Base-by-base conservation (phyloP, 805 yeast genomes). In the Scheffersomyces spartinae region DNA sequence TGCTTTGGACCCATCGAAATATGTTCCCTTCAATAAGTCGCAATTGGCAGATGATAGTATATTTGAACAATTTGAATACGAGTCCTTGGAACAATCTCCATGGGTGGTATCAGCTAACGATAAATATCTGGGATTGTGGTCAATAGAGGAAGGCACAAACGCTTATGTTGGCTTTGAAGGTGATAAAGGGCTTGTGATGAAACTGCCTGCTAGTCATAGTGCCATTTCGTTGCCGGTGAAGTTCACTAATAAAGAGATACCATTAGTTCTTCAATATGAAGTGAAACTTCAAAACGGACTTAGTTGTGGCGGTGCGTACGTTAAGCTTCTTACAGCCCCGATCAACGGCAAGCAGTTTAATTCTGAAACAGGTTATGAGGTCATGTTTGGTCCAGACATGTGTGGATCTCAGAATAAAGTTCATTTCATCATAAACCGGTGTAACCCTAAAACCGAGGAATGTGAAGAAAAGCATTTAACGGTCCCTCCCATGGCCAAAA, bases 361-460 rank as follows among this genome's bases (percentile, higher is more conserved):
- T 36, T 67, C 70, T 32, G 72, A 63, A 15, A 66, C 93, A 3
- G 81, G 85, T 2, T 83, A 78, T 54, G 84, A 79, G 49, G 55
- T 86, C 35, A 79, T 86, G 88, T 86, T 86, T 57, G 96, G 96
- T 12, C 96, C 96, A 22, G 96, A 86, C 52, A 72, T 68, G 47
- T 86, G 96, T 55, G 94, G 94, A 3, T 45, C 72, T 27, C 67
- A 77, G 23, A 81, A 84, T 55, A 79, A 74, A 50, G 75, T 86
- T 17, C 94, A 81, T 43, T 71, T 85, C 37, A 80, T 84, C 29
- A 42, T 84, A 32, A 68, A 64, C 30, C 66, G 80, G 39, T 61
- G 63, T 39, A 66, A 69, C 46, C 74, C 72, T 23, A 32, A 42
- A 14, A 61, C 72, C 14, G 74, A 72, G 5, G 63, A 57, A 32